Conservation (phyloP, 352 stramenopile species). For the Pythium oligandrum region DNA sequence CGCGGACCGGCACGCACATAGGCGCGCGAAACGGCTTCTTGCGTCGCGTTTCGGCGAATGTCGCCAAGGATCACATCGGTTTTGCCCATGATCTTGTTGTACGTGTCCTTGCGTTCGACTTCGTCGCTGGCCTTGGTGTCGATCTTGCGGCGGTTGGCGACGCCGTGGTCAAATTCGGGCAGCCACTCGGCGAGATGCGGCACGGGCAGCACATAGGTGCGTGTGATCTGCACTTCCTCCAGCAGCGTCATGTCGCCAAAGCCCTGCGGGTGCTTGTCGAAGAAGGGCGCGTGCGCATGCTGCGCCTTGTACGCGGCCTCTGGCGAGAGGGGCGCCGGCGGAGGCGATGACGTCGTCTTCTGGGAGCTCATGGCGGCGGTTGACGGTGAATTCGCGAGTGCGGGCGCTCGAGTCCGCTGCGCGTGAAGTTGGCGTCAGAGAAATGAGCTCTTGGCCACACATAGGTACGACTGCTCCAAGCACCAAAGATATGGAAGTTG, state of each 20-base stretch:
- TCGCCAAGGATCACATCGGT: constrained; percentile 81
- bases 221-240: constrained; percentile 54
- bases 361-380: constrained; percentile 11
- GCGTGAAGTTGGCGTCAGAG: no score
- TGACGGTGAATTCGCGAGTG: not conserved
- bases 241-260: constrained; percentile 79
- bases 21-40: constrained; percentile 63
- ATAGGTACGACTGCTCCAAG: no score
- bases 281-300: constrained; percentile 68
- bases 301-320: constrained; percentile 29
- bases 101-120: constrained; percentile 67
- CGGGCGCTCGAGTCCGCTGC: no score
- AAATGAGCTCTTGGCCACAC: no score
- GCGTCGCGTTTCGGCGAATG: constrained; percentile 65
- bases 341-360: constrained; percentile 1
- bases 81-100: constrained; percentile 85
- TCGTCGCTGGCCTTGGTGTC: constrained; percentile 58
- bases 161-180: constrained; percentile 42
- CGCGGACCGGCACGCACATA: constrained; percentile 79
- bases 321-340: constrained; percentile 10
- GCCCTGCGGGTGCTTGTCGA: constrained; percentile 72
- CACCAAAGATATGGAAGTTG: no score
- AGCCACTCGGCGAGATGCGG: constrained; percentile 69
- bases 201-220: constrained; percentile 72
- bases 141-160: constrained; percentile 72